A percentile compares a stretch with the other conserved stretches of the same genome.
Conservation (phyloP, 2,329 filamentous ascomycete genomes). For the Chrysoporthe cubensis region DNA sequence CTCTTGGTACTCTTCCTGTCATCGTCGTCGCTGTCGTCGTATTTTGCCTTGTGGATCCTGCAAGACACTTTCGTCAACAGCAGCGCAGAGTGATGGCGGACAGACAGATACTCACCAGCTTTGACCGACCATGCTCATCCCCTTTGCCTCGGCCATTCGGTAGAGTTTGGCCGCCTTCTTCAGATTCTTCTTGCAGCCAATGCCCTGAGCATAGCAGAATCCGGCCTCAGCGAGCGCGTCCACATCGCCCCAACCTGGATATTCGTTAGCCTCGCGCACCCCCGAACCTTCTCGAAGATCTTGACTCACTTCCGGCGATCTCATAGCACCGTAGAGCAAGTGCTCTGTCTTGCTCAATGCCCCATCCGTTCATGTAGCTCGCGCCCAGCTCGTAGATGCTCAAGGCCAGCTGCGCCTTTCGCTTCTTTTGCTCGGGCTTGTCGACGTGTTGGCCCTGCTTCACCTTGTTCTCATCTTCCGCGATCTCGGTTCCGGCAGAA, state of each 20-base stretch:
- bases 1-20: conserved; percentile 58
- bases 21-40: conserved; percentile 65
- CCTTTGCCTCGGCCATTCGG: conserved; percentile 85
- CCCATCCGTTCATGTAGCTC: conserved; percentile 98
- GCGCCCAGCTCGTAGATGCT: conserved; percentile 97
- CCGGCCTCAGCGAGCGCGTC: conserved; percentile 94
- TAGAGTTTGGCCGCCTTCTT: conserved; percentile 94
- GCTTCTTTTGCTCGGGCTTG: conserved; percentile 73
- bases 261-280: conserved; percentile 33
- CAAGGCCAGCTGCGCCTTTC: conserved; percentile 90
- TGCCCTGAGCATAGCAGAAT: conserved; percentile 92
- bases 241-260: conserved; percentile 82
- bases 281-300: not conserved
- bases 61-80: conserved; percentile 8
- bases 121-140: conserved; percentile 97
- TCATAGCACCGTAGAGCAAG: conserved; percentile 93
- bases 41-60: conserved; percentile 97
- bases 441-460: conserved; percentile 68
- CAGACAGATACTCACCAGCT: conserved; percentile 77
- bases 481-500: conserved; percentile 78
- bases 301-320: conserved; percentile 77
- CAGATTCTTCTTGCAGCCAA: conserved; percentile 94
- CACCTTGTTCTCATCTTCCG: conserved; percentile 73
- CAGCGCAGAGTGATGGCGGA: conserved; percentile 21
- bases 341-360: conserved; percentile 87